phyloP scores from a whole-genome alignment of 2,329 filamentous ascomycete species.

The Pezizomycotina sp. region DNA sequence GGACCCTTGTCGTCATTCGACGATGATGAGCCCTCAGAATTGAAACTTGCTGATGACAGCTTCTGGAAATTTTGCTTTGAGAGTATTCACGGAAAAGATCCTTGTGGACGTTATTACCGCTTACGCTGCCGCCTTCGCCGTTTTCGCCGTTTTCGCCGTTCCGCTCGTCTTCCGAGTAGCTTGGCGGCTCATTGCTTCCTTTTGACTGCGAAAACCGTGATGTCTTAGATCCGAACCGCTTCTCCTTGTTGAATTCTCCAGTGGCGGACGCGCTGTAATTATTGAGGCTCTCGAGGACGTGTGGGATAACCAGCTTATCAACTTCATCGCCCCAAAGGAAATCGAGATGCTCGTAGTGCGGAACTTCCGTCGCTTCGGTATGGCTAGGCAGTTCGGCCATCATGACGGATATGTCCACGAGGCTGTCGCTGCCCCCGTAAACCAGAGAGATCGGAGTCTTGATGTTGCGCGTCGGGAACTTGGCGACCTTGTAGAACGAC shows the following conservation, averaged over 20 bases:
- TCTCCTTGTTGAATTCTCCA: not conserved
- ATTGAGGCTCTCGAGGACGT: conserved; percentile 78
- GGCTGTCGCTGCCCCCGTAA: conserved; percentile 81
- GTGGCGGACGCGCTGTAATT: conserved; percentile 37
- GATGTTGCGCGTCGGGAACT: conserved; percentile 93
- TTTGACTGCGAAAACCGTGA: not conserved
- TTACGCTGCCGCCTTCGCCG: not conserved
- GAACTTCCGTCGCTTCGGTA: conserved; percentile 63
- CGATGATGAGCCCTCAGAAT: too few species aligned
- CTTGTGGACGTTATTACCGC: too few species aligned
- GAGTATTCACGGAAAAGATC: too few species aligned
- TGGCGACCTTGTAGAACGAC: conserved; percentile 83
- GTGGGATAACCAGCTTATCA: conserved; percentile 66
- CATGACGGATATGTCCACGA: conserved; percentile 91
- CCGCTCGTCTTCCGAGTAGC: conserved; percentile 17
- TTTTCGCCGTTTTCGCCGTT: conserved; percentile 4
- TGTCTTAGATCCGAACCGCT: conserved; percentile 1
- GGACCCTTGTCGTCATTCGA: too few species aligned
- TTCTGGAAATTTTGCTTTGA: too few species aligned
- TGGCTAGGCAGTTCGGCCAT: conserved; percentile 68
- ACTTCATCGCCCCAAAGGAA: conserved; percentile 89
- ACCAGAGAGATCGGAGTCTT: conserved; percentile 85
- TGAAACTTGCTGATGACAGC: too few species aligned
- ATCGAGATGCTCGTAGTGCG: conserved; percentile 91
- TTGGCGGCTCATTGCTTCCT: conserved; percentile 8